A percentile compares a stretch with the other conserved stretches of the same genome.
phyloP scores from a whole-genome alignment of 2,329 filamentous ascomycete species.

The Fusarium circinatum region DNA sequence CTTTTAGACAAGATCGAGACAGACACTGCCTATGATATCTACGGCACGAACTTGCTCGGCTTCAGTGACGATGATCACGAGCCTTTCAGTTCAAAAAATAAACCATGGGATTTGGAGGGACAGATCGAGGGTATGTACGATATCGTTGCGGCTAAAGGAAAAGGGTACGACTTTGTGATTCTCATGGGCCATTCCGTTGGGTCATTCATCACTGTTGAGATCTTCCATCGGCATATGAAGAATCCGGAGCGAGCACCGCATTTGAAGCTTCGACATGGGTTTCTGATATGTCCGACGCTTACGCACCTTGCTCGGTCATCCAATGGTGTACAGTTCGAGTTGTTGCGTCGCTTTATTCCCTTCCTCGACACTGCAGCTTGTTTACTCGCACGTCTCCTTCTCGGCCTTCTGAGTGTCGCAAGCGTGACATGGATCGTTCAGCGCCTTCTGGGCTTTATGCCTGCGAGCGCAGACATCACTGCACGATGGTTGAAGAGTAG shows the following conservation, averaged over 20 bases:
- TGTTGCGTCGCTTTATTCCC: conserved; percentile 54
- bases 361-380: conserved; percentile 55
- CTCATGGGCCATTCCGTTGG: conserved; percentile 81
- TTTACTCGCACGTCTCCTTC: conserved; percentile 53
- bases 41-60: conserved; percentile 67
- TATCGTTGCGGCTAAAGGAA: conserved; percentile 50
- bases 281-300: conserved; percentile 80
- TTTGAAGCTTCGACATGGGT: conserved; percentile 60
- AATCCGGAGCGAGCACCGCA: conserved; percentile 47
- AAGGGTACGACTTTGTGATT: conserved; percentile 67
- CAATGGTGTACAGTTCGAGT: conserved; percentile 60
- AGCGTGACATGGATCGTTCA: conserved; percentile 57
- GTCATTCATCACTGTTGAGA: conserved; percentile 75
- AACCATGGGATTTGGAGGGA: conserved; percentile 63
- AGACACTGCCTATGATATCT: conserved; percentile 61
- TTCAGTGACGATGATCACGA: conserved; percentile 65
- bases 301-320: conserved; percentile 74
- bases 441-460: conserved; percentile 58
- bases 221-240: conserved; percentile 67
- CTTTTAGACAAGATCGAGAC: conserved; percentile 59
- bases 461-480: conserved; percentile 61
- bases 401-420: conserved; percentile 54
- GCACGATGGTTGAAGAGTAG: conserved; percentile 64
- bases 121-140: conserved; percentile 61
- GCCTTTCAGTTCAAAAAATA: conserved; percentile 54